A percentile compares a stretch with the other conserved stretches of the same genome.
Conservation (phyloP, 2,329 filamentous ascomycete species). For the Ascochyta fabae region DNA sequence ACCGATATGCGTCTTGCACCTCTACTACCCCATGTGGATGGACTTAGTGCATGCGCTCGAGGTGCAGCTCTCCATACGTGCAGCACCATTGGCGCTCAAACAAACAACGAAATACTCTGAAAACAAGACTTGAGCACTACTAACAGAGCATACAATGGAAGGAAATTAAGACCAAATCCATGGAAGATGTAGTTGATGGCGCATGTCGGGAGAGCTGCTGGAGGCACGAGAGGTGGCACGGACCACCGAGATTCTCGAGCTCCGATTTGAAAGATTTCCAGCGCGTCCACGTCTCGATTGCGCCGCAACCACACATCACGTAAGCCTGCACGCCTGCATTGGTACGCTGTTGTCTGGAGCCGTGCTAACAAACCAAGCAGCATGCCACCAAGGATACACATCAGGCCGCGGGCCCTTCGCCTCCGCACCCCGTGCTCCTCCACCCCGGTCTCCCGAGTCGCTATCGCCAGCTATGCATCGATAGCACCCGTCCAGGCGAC, state of each 20-base stretch:
- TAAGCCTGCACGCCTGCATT: constrained; percentile 20
- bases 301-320: constrained; percentile 32
- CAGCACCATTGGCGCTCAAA: constrained; percentile 35
- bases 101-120: neutral
- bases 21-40: constrained; percentile 2
- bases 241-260: constrained; percentile 30
- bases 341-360: neutral
- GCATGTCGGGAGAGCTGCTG: constrained; percentile 14
- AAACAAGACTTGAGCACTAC: neutral
- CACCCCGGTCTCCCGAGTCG: constrained; percentile 37
- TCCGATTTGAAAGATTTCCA: constrained; percentile 37
- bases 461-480: constrained; percentile 57
- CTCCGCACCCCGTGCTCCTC: constrained; percentile 32
- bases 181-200: constrained; percentile 14
- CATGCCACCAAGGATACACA: constrained; percentile 50
- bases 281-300: constrained; percentile 32
- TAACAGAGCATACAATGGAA: neutral
- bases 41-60: constrained; percentile 14
- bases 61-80: constrained; percentile 30
- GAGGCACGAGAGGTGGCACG: constrained; percentile 26
- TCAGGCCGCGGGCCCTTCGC: constrained; percentile 41
- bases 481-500: constrained; percentile 58
- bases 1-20: constrained; percentile 49
- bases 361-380: constrained; percentile 18
- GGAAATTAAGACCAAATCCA: neutral